Evolutionary conservation across 1,284 basidiomycete species (phyloP).

Genomic region (Pyrrhoderma lamaoense): DNA sequence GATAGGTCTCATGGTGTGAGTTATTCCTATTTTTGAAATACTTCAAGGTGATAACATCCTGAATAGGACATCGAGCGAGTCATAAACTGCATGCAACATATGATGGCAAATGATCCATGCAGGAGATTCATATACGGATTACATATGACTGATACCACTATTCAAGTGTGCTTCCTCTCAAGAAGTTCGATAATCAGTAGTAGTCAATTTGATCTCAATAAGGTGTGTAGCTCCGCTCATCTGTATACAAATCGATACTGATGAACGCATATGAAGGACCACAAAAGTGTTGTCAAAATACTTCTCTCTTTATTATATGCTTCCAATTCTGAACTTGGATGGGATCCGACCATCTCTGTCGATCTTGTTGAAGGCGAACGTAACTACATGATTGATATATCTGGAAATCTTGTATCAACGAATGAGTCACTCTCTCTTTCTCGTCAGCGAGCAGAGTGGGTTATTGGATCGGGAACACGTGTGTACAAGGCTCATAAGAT

Average conservation of each 20-base stretch:
- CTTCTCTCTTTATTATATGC: slow-evolving; percentile 5
- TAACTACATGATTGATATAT: too few relatives aligned
- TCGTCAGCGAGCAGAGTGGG: neutral
- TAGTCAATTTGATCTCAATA: too few relatives aligned
- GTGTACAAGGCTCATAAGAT: neutral
- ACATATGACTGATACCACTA: slow-evolving; percentile 15
- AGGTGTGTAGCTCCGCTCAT: neutral
- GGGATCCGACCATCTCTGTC: slow-evolving; percentile 1
- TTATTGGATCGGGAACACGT: neutral
- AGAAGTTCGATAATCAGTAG: too few relatives aligned
- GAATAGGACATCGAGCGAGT: neutral
- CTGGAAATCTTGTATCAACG: neutral
- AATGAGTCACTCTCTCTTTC: neutral
- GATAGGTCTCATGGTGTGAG: too few relatives aligned
- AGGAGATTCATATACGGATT: slow-evolving; percentile 17
- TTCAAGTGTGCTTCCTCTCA: neutral
- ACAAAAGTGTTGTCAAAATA: neutral
- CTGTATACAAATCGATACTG: neutral
- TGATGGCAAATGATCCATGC: slow-evolving; percentile 16
- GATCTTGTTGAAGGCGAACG: neutral
- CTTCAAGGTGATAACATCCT: slow-evolving; percentile 1
- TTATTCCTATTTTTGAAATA: too few relatives aligned
- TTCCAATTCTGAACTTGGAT: slow-evolving; percentile 1
- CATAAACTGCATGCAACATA: slow-evolving; percentile 6
- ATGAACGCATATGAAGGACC: neutral